Evolutionary conservation across 352 stramenopile species (phyloP).

Genomic region (Phytophthora pisi): DNA sequence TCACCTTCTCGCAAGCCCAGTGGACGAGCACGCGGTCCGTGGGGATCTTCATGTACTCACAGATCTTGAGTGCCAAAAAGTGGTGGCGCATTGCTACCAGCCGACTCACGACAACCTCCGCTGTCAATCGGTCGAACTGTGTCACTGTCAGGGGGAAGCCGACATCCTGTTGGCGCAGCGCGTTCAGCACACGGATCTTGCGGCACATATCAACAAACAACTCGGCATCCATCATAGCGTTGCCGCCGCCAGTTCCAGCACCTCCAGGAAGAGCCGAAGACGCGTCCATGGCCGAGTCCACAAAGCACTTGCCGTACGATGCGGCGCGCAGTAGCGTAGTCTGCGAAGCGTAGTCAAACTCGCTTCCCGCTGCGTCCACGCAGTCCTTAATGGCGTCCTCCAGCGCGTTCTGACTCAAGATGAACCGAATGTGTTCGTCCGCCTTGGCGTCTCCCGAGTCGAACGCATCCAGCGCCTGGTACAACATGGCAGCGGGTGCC

Average conservation of each 20-base stretch:
- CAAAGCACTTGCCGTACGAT: constrained; percentile 91
- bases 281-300: constrained; percentile 65
- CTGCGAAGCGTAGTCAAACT: constrained; percentile 87
- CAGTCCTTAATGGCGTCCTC: constrained; percentile 90
- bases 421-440: constrained; percentile 91
- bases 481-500: constrained; percentile 89
- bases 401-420: constrained; percentile 78
- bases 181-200: constrained; percentile 91
- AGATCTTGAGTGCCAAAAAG: constrained; percentile 92
- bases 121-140: constrained; percentile 84
- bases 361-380: constrained; percentile 81
- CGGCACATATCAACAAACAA: constrained; percentile 90
- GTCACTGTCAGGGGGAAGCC: constrained; percentile 83
- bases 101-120: constrained; percentile 87
- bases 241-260: constrained; percentile 18
- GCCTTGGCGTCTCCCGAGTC: constrained; percentile 88
- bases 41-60: constrained; percentile 87
- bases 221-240: constrained; percentile 65
- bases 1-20: constrained; percentile 92
- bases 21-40: constrained; percentile 90
- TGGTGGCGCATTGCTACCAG: constrained; percentile 86
- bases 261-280: constrained; percentile 30
- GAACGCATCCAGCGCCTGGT: constrained; percentile 89
- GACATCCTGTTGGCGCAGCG: constrained; percentile 77
- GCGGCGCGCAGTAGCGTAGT: constrained; percentile 82